Conservation (phyloP, 169 alveolate genomes). For the Theileria luwenshuni region DNA sequence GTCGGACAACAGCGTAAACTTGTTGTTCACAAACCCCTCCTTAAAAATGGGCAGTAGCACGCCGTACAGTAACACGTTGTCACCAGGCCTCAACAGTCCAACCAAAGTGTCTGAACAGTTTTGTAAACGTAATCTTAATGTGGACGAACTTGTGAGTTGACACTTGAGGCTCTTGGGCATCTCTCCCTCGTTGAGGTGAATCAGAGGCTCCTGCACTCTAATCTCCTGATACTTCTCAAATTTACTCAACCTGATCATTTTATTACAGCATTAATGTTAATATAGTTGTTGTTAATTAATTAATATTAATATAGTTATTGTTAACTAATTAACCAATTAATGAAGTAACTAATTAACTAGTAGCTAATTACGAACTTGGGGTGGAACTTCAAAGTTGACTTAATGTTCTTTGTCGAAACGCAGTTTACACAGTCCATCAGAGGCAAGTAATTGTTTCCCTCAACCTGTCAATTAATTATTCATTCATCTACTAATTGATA, state of each 20-base stretch:
- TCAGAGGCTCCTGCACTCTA: conserved; percentile 91
- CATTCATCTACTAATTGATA: too few species aligned
- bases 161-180: conserved; percentile 91
- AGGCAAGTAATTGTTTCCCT: conserved; percentile 88
- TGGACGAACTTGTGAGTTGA: conserved; percentile 86
- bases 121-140: too few species aligned
- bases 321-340: too few species aligned
- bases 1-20: conserved; percentile 75
- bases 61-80: conserved; percentile 84
- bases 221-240: conserved; percentile 91
- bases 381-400: conserved; percentile 83
- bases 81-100: conserved; percentile 68
- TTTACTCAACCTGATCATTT: conserved; percentile 77
- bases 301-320: too few species aligned
- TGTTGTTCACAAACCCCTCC: conserved; percentile 75
- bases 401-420: conserved; percentile 81
- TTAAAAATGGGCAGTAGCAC: conserved; percentile 85
- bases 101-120: conserved; percentile 22
- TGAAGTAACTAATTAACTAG: conserved; percentile 18
- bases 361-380: conserved; percentile 26
- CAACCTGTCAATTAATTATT: too few species aligned
- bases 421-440: conserved; percentile 89
- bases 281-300: too few species aligned
- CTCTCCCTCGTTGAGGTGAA: conserved; percentile 92
- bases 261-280: conserved; percentile 6